phyloP scores from a whole-genome alignment of 805 yeast species.

The Cyberlindnera xishuangbannaensis region DNA sequence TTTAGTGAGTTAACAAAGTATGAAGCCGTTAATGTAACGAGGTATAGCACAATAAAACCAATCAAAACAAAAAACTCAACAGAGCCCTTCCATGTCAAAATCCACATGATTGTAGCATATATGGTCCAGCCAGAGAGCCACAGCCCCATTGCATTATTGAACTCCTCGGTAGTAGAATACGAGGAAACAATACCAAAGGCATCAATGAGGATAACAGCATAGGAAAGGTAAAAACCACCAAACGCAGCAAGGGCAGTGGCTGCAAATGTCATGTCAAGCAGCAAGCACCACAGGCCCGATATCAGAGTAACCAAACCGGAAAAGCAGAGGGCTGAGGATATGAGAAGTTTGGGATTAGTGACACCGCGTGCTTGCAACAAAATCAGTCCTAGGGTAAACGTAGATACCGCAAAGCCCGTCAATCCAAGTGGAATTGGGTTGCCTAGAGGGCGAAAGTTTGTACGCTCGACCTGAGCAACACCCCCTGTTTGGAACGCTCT shows the following conservation, averaged over 20 bases:
- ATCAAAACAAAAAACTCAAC: slow-evolving; percentile 35
- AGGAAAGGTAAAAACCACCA: slow-evolving; percentile 52
- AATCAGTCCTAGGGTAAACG: slow-evolving; percentile 42
- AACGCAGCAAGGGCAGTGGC: slow-evolving; percentile 45
- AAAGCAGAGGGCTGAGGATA: slow-evolving; percentile 42
- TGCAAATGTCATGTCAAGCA: slow-evolving; percentile 51
- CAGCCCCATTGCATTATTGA: slow-evolving; percentile 40
- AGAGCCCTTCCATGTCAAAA: slow-evolving; percentile 45
- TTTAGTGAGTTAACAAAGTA: slow-evolving; percentile 32
- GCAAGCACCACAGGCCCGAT: slow-evolving; percentile 46
- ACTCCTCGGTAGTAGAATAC: slow-evolving; percentile 34
- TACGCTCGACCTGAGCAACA: slow-evolving; percentile 9
- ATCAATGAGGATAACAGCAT: slow-evolving; percentile 39
- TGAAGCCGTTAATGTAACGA: slow-evolving; percentile 37
- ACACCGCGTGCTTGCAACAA: slow-evolving; percentile 44
- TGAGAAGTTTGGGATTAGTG: slow-evolving; percentile 34
- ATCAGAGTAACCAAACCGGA: slow-evolving; percentile 46
- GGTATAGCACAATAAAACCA: slow-evolving; percentile 12
- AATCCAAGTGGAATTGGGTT: slow-evolving; percentile 50
- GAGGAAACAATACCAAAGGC: slow-evolving; percentile 37
- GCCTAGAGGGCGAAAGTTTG: slow-evolving; percentile 44
- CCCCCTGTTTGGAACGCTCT: slow-evolving; percentile 36
- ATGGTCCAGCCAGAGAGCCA: slow-evolving; percentile 48
- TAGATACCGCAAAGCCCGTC: slow-evolving; percentile 40
- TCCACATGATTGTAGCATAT: slow-evolving; percentile 40